phyloP scores from a whole-genome alignment of 495 filamentous ascomycete genomes.

The Trichocladium antarcticum region DNA sequence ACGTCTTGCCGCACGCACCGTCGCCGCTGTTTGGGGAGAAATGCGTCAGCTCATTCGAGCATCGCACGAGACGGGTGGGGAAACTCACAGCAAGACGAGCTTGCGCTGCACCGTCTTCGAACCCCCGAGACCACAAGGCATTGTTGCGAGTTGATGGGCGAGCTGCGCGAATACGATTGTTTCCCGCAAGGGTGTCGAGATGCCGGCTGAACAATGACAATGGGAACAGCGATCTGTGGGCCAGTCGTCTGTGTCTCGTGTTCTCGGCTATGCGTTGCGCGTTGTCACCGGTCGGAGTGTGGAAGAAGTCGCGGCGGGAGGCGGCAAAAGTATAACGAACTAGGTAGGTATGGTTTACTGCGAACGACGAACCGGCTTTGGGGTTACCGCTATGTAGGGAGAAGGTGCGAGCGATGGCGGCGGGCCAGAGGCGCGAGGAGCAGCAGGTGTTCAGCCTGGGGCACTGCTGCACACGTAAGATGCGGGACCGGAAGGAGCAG shows the following conservation, averaged over 20 bases:
- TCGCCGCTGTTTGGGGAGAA: conserved; percentile 57
- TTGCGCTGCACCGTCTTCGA: conserved; percentile 85
- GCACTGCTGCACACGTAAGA: too few relatives aligned
- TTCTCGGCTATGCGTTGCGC: too few relatives aligned
- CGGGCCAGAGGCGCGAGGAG: conserved; percentile 1
- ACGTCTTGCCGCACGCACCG: conserved; percentile 96
- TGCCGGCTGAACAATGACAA: neutral
- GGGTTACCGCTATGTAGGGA: too few relatives aligned
- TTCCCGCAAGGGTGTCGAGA: neutral
- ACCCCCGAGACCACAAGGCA: conserved; percentile 51
- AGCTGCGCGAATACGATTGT: neutral
- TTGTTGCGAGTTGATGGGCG: conserved; percentile 22
- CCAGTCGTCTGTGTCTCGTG: too few relatives aligned
- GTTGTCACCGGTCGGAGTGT: too few relatives aligned
- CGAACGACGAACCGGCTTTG: too few relatives aligned
- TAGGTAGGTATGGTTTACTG: too few relatives aligned
- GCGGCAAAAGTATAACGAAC: too few relatives aligned
- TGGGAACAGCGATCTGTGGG: neutral
- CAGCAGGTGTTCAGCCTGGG: neutral
- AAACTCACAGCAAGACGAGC: conserved; percentile 84
- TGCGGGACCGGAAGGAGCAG: neutral
- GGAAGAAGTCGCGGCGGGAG: too few relatives aligned
- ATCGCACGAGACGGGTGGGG: neutral
- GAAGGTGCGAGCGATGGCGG: neutral
- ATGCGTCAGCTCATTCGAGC: conserved; percentile 20